Conservation (phyloP, 805 yeast species). For the Helenozyma baotianmanensis region DNA sequence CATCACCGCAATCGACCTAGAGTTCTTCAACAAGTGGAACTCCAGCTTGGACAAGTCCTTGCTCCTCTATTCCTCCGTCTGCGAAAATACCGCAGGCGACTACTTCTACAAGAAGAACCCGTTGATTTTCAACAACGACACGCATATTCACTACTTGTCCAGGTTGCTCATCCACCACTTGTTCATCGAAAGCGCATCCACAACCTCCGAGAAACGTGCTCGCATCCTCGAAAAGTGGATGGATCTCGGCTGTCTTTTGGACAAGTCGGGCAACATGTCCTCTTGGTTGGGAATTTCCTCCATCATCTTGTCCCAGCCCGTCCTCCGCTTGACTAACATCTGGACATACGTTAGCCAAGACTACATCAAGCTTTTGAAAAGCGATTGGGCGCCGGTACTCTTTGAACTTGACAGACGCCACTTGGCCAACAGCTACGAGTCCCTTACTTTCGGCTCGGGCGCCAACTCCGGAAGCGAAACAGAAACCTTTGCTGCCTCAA, state of each 20-base stretch:
- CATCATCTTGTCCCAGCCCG: conserved; percentile 74
- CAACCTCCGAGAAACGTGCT: conserved; percentile 48
- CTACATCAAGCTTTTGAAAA: conserved; percentile 54
- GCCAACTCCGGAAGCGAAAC: conserved; percentile 8
- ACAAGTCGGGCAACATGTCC: conserved; percentile 84
- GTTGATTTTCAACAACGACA: conserved; percentile 61
- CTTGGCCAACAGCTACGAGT: conserved; percentile 31
- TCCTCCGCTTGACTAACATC: conserved; percentile 64
- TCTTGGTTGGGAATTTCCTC: conserved; percentile 92
- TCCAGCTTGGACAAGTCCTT: conserved; percentile 76
- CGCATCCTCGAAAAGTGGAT: conserved; percentile 77
- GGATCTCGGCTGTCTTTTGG: conserved; percentile 71
- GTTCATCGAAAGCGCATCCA: conserved; percentile 44
- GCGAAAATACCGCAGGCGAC: conserved; percentile 11
- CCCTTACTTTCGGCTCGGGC: conserved; percentile 12
- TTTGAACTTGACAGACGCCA: conserved; percentile 81
- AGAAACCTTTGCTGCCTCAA: conserved; percentile 7
- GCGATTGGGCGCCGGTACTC: conserved; percentile 90
- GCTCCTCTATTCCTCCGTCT: conserved; percentile 50
- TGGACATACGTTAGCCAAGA: conserved; percentile 71
- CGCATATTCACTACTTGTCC: conserved; percentile 74
- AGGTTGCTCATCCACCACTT: conserved; percentile 65
- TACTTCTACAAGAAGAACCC: conserved; percentile 60
- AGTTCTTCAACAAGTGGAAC: conserved; percentile 68
- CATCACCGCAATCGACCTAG: conserved; percentile 62